Base-by-base conservation (phyloP, 2,329 filamentous ascomycete genomes). In the Pyrenophora graminea region DNA sequence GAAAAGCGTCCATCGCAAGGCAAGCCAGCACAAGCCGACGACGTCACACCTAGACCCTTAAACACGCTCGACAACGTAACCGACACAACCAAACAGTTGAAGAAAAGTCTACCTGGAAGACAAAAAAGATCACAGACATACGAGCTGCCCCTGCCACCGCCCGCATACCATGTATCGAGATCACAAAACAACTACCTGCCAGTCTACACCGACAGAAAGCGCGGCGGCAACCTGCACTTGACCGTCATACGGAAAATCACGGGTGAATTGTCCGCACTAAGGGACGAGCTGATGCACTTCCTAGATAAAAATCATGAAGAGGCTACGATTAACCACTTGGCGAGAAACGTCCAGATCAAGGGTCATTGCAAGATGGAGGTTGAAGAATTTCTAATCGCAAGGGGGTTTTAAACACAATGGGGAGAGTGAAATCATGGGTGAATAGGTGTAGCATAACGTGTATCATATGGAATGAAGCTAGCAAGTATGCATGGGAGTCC, bases 161-260 rank as follows among this genome's bases (percentile, higher is more conserved):
- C 64, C 8, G 81, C 84, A 9, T 96, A 91, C 78, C 81, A 86
- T 64, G 81, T 97, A 58, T 79, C 79, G 44, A 87, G 91, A 55
- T 93, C 90, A 3, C 76, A 80, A 1, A 86, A 83, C 32, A 83
- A 85, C 40, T 85, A 90, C 59, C 77, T 94, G 2, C 85, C 90
- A 19, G 82, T 97, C 38, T 99, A 97, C 76, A 79, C 85, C 13
- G 79, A 85, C 59, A 78, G 76, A 58, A 92, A 90, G 77, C 81
- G 85, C 10, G 91, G 91, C 45, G 90, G 90, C 12, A 94, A 89
- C 59, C 80, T 86, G 68, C 84, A 85, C 64, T 75, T 89, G 64
- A 95, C 93, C 4, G 74, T 84, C 49, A 76, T 99, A 48, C 88
- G 91, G 71, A 91, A 89, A 74, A 82, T 93, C 42, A 85, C 90